Base-by-base conservation (phyloP, 2,329 filamentous ascomycete species). In the Aspergillus tubingensis region DNA sequence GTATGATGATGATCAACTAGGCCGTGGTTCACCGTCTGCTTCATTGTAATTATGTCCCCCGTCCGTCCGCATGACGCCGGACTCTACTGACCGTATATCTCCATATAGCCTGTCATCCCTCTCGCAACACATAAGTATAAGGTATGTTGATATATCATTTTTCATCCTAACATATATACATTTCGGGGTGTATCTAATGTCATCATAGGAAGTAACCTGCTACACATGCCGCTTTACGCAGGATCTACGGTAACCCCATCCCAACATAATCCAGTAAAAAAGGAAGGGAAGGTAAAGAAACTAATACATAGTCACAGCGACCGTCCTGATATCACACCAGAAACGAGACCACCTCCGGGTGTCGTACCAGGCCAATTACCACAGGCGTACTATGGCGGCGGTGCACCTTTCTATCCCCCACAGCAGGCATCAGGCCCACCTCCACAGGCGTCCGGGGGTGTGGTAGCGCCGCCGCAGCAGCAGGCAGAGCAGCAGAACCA, bases 21-120 rank as follows among this genome's bases (percentile, higher is more conserved):
- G 76, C 77, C 78, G 1, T 81, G 76, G 66, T 80, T 81, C 58
- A 81, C 79, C 21, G 62, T 81, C 49, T 81, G 79, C 70, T 81
- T 79, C 53, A 63, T 81, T 63, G 75, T 76, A 36, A 36, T 11
- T 2, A 70, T 65, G 74, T 43, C 19, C 30, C 25, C 23, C 10
- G 5, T 43, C 19, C 17, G 10, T 43, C 19, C 17, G 10, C 41
- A 30, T 27, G 15, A 13, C 17, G 17, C 36, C 41, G 21, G 38
- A 60, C 30, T 43, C 58, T 15, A 62, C 60, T 68, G 30, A 59
- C 53, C 15, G 8, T 5, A n/a, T 32, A 19, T 19, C n/a, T 10
- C 8, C 7, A 27, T 48, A 39, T 52, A 79, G 76, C 77, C 77
- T 39, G 55, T 74, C 52, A 76, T 79, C 47, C 77, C 77, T 13